phyloP scores from a whole-genome alignment of 2,329 filamentous ascomycete genomes.

The Penicillium sp. region DNA sequence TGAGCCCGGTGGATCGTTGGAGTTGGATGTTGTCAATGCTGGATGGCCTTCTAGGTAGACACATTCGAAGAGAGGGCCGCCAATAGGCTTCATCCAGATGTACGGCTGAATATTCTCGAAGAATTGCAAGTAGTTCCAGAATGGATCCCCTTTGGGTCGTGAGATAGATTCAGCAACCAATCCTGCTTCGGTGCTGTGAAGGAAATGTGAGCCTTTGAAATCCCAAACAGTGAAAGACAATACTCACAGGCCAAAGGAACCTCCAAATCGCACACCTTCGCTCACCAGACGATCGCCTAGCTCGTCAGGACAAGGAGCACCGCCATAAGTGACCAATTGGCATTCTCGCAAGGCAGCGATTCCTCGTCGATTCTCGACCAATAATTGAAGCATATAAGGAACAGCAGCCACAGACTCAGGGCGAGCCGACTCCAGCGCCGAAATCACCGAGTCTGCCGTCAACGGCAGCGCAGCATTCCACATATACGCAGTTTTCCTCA shows the following conservation, averaged over 20 bases:
- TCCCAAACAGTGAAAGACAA: neutral
- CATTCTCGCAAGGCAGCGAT: slow-evolving; percentile 35
- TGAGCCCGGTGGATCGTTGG: slow-evolving; percentile 29
- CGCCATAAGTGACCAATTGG: slow-evolving; percentile 39
- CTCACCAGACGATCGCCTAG: slow-evolving; percentile 38
- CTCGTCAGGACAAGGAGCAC: slow-evolving; percentile 41
- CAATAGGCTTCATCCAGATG: slow-evolving; percentile 36
- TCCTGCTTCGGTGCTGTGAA: slow-evolving; percentile 40
- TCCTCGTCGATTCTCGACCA: slow-evolving; percentile 35
- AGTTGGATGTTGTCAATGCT: slow-evolving; percentile 30
- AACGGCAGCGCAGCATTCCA: slow-evolving; percentile 40
- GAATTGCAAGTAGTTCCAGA: slow-evolving; percentile 43
- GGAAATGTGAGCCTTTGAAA: slow-evolving; percentile 8
- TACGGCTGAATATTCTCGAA: slow-evolving; percentile 35
- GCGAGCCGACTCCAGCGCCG: slow-evolving; percentile 33
- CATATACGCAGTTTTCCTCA: slow-evolving; percentile 39
- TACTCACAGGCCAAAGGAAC: slow-evolving; percentile 41
- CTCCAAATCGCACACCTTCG: slow-evolving; percentile 35
- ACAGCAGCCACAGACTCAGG: slow-evolving; percentile 42
- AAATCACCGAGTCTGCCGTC: slow-evolving; percentile 34
- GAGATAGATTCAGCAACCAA: slow-evolving; percentile 41
- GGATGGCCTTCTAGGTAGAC: slow-evolving; percentile 31
- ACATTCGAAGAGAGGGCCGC: slow-evolving; percentile 25
- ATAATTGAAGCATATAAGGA: slow-evolving; percentile 39
- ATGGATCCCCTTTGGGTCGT: slow-evolving; percentile 34